Conservation (phyloP, 2,329 filamentous ascomycete genomes). For the Fusarium kyushuense region DNA sequence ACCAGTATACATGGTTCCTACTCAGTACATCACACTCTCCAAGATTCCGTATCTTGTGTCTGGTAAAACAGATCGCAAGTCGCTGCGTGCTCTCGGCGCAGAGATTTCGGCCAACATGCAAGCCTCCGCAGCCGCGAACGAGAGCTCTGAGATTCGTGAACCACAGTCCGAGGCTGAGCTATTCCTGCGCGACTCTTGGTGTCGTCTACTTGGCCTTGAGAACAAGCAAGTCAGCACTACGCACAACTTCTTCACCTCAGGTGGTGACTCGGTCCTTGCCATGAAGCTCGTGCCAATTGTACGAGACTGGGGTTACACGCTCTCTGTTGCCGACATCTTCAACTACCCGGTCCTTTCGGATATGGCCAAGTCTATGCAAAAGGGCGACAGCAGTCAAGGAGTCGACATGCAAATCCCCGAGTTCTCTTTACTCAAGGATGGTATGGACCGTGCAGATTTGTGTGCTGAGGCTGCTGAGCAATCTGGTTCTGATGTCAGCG, state of each 20-base stretch:
- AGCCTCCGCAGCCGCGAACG: conserved; percentile 16
- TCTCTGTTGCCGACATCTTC: conserved; percentile 62
- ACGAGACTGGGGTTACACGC: conserved; percentile 52
- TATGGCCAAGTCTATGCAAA: conserved; percentile 55
- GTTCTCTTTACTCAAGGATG: conserved; percentile 55
- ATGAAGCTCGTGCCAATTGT: conserved; percentile 62
- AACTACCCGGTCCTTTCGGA: conserved; percentile 57
- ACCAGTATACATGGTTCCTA: conserved; percentile 44
- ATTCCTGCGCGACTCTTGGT: conserved; percentile 54
- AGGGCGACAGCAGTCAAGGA: conserved; percentile 37
- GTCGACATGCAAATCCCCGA: conserved; percentile 47
- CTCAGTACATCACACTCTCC: conserved; percentile 39
- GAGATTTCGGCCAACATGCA: conserved; percentile 39
- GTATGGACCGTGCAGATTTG: conserved; percentile 49
- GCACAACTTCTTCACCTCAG: conserved; percentile 61
- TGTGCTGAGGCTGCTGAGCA: conserved; percentile 52
- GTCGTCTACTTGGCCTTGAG: conserved; percentile 52
- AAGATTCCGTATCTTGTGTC: conserved; percentile 45
- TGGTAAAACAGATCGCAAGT: conserved; percentile 45
- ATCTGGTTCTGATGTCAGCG: conserved; percentile 40
- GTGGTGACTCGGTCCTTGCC: conserved; percentile 63
- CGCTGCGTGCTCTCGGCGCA: conserved; percentile 37
- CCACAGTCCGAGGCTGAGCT: conserved; percentile 38
- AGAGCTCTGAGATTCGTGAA: conserved; percentile 21
- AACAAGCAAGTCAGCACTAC: conserved; percentile 51